Evolutionary conservation across 2,329 filamentous ascomycete genomes (phyloP).

Genomic region (Sclerotinia spermophila): DNA sequence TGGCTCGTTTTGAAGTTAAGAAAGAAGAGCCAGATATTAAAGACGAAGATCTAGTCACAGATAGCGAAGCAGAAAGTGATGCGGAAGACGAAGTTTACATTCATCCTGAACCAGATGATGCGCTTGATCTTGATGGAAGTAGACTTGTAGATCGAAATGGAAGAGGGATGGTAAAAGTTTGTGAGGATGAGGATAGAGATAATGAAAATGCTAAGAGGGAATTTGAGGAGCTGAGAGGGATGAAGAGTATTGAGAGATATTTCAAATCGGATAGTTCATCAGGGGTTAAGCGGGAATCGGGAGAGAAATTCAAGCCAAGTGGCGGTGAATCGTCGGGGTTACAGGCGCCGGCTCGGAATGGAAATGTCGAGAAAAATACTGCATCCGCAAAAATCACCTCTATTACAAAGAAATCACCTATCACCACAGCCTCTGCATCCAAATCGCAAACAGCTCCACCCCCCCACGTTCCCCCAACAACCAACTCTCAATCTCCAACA

Average conservation of each 20-base stretch:
- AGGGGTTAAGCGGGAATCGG: neutral
- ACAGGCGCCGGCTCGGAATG: neutral
- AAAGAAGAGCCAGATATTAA: slow-evolving; percentile 41
- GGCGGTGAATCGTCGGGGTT: neutral
- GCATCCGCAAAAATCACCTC: neutral
- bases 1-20: slow-evolving; percentile 51
- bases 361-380: neutral
- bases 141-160: slow-evolving; percentile 64
- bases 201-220: slow-evolving; percentile 57
- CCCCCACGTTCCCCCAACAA: too few species aligned
- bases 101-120: slow-evolving; percentile 48
- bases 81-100: slow-evolving; percentile 47
- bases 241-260: slow-evolving; percentile 39
- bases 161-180: slow-evolving; percentile 67
- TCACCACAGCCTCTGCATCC: too few species aligned
- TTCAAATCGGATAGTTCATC: neutral
- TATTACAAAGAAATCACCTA: neutral
- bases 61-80: slow-evolving; percentile 44
- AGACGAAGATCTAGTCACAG: slow-evolving; percentile 41
- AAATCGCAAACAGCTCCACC: neutral
- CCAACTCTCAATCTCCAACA: neutral
- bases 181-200: slow-evolving; percentile 63
- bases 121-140: slow-evolving; percentile 61
- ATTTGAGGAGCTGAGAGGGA: slow-evolving; percentile 60
- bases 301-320: neutral